Percentiles rank a stretch among this genome's conserved stretches.
Conservation (phyloP, 345 rosid species). For the Eutrema japonicum region DNA sequence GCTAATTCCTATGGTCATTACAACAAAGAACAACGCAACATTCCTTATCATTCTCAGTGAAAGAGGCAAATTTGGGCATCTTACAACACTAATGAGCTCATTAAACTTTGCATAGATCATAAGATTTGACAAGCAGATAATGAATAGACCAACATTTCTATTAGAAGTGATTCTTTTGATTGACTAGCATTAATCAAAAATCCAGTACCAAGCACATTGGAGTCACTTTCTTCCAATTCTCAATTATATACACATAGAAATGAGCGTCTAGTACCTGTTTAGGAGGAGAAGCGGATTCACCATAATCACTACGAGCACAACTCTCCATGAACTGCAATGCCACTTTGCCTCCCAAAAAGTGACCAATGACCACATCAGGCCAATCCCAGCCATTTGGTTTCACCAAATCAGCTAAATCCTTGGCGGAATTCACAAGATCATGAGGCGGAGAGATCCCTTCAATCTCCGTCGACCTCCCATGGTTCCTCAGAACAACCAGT, state of each 20-base stretch:
- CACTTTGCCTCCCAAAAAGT: constrained; percentile 90
- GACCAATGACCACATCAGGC: constrained; percentile 96
- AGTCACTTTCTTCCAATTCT: background rate
- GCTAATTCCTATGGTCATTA: too few species aligned
- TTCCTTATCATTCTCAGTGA: background rate
- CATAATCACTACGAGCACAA: constrained; percentile 72
- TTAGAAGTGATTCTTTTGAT: background rate
- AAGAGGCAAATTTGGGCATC: background rate
- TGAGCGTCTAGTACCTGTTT: constrained; percentile 56
- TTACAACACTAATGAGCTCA: background rate
- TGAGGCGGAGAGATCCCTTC: constrained; percentile 54
- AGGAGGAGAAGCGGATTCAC: constrained; percentile 58
- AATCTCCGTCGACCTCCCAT: too few species aligned
- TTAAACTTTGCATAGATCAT: background rate
- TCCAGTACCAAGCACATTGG: background rate
- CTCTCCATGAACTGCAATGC: constrained; percentile 79
- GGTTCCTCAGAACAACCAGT: too few species aligned
- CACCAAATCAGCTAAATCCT: constrained; percentile 84
- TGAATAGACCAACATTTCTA: background rate
- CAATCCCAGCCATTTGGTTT: constrained; percentile 64
- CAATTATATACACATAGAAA: too few species aligned
- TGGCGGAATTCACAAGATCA: constrained; percentile 76
- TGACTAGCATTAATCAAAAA: background rate
- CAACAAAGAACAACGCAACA: too few species aligned
- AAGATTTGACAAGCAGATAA: background rate